These are phyloP conservation scores for Botryotinia globosa DNA, from an alignment of 2,329 filamentous ascomycete species.

Conservation along the genomic window DNA sequence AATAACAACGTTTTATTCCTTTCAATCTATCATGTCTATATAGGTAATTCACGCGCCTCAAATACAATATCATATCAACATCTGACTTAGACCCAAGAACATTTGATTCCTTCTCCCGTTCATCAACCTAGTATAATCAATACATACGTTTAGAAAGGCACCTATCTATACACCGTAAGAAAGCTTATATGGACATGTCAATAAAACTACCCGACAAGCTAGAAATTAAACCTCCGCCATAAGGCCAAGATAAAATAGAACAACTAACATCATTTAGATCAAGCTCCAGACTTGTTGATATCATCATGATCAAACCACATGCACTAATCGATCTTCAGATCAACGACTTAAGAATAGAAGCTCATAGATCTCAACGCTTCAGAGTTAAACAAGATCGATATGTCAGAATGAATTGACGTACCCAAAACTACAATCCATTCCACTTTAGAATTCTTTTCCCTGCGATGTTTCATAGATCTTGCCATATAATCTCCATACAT, in stretches of 20 bases:
- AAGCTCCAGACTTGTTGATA: neutral
- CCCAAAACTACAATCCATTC: neutral
- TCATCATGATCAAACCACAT: neutral
- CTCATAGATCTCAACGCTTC: neutral
- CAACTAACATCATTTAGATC: neutral
- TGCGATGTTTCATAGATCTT: neutral
- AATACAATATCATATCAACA: neutral
- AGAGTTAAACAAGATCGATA: too few species aligned
- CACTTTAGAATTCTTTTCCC: neutral
- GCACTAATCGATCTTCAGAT: neutral
- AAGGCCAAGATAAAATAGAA: neutral
- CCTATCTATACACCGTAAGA: neutral
- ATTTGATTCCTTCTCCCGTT: neutral
- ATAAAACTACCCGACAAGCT: neutral
- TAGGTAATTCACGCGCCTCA: neutral
- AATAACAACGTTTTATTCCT: neutral
- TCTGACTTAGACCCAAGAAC: accelerated
- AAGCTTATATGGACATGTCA: neutral
- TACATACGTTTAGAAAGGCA: neutral
- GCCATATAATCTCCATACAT: neutral
- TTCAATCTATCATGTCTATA: neutral
- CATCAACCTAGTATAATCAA: neutral
- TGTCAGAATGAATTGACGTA: too few species aligned
- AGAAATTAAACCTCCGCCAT: neutral
- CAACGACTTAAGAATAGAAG: neutral